phyloP scores from a whole-genome alignment of 805 yeast genomes.

The Clavispora asparagi region DNA sequence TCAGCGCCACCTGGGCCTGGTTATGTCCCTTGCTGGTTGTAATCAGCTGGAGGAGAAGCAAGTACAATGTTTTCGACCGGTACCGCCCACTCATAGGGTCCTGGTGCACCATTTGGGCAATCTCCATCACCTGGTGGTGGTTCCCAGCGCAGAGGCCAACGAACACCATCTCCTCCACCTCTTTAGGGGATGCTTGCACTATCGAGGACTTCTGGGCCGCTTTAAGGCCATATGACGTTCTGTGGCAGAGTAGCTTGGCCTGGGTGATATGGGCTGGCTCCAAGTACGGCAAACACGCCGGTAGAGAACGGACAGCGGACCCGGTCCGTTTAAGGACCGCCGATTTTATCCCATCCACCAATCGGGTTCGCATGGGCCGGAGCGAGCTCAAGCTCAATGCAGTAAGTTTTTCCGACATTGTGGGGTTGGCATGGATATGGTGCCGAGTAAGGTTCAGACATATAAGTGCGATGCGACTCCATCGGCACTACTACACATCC shows the following conservation, averaged over 20 bases:
- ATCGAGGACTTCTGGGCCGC: neutral
- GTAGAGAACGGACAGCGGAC: neutral
- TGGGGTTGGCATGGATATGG: neutral
- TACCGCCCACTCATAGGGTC: constrained; percentile 5
- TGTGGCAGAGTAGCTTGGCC: neutral
- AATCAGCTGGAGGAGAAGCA: constrained; percentile 11
- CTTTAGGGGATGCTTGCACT: neutral
- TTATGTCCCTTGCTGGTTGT: constrained; percentile 2
- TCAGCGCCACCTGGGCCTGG: constrained; percentile 4
- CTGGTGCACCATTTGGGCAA: constrained; percentile 6
- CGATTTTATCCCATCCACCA: neutral
- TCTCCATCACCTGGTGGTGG: constrained; percentile 4
- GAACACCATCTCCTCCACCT: constrained; percentile 1
- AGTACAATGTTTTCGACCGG: constrained; percentile 3
- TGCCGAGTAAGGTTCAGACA: neutral
- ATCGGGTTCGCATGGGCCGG: neutral
- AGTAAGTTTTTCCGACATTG: neutral
- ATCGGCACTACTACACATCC: no score
- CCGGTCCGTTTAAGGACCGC: neutral
- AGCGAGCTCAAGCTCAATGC: neutral
- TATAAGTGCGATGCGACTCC: neutral
- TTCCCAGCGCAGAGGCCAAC: constrained; percentile 6
- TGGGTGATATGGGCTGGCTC: neutral
- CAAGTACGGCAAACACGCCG: neutral
- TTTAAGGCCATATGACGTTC: neutral